A percentile compares a stretch with the other conserved stretches of the same genome.
These are phyloP conservation scores for Colletotrichum simmondsii DNA, from an alignment of 2,329 filamentous ascomycete genomes.

Conservation along the genomic window DNA sequence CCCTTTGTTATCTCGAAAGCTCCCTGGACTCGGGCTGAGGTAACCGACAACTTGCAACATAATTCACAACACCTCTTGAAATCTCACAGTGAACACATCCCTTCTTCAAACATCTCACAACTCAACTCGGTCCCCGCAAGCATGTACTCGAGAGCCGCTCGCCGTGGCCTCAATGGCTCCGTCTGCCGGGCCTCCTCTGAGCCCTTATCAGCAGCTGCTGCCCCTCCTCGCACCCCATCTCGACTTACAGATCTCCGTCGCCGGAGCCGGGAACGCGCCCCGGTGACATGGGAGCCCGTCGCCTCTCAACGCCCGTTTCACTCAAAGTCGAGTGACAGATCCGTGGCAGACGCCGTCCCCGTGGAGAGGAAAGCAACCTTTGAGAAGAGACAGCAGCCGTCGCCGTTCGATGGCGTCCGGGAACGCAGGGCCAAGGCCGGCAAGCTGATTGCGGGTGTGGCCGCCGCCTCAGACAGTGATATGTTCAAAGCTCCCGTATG, in stretches of 20 bases:
- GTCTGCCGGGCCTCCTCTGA: not conserved
- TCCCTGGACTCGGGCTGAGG: not conserved
- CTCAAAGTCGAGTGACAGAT: conserved; percentile 26
- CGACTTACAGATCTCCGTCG: conserved; percentile 31
- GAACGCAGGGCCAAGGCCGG: conserved; percentile 77
- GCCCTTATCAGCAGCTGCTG: conserved; percentile 10
- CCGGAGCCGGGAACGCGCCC: conserved; percentile 11
- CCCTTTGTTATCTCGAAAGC: conserved; percentile 31
- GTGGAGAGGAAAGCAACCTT: conserved; percentile 29
- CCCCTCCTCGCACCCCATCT: conserved; percentile 1
- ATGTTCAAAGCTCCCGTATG: conserved; percentile 83
- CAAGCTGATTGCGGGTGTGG: conserved; percentile 78
- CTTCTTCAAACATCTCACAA: not conserved
- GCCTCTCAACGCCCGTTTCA: conserved; percentile 14
- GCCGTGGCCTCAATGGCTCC: conserved; percentile 26
- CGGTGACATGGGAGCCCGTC: not conserved
- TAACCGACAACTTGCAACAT: not conserved
- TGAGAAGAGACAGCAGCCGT: conserved; percentile 29
- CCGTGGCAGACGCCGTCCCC: conserved; percentile 34
- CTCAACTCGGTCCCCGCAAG: not conserved
- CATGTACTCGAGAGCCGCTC: conserved; percentile 21
- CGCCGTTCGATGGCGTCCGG: conserved; percentile 69
- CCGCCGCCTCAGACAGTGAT: conserved; percentile 81
- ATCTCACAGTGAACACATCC: not conserved
- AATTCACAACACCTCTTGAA: not conserved